Evolutionary conservation across 768 basidiomycete genomes (phyloP).

Genomic region (Podaxis carcinomalis): DNA sequence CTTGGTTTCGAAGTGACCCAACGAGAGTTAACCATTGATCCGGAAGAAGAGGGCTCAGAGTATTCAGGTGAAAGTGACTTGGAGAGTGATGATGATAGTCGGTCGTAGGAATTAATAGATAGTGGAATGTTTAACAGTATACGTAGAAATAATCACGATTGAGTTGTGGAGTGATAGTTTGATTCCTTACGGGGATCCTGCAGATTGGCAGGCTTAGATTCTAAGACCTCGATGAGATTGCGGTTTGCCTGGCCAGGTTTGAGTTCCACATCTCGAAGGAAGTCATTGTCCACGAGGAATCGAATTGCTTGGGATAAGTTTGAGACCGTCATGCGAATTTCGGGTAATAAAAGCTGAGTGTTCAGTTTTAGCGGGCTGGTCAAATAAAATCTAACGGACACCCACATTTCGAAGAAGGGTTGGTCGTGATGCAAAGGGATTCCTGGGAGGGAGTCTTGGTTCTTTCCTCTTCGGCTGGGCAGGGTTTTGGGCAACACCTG

Average conservation of each 20-base stretch:
- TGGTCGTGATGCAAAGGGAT: conserved; percentile 65
- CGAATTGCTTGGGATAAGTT: conserved; percentile 90
- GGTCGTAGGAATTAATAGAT: not conserved
- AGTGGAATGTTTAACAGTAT: not conserved
- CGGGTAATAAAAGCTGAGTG: conserved; percentile 70
- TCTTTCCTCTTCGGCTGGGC: conserved; percentile 38
- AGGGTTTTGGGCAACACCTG: conserved; percentile 14
- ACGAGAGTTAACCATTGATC: conserved; percentile 59
- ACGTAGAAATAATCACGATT: not conserved
- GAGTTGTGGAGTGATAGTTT: not conserved
- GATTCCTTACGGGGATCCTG: not conserved
- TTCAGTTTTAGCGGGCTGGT: conserved; percentile 2
- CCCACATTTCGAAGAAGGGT: conserved; percentile 78
- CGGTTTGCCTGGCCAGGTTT: conserved; percentile 71
- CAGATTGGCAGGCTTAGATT: conserved; percentile 1
- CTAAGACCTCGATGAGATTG: conserved; percentile 58
- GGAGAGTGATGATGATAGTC: conserved; percentile 3
- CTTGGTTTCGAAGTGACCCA: conserved; percentile 81
- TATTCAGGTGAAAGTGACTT: conserved; percentile 25
- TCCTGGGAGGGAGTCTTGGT: conserved; percentile 34
- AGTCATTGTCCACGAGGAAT: conserved; percentile 88
- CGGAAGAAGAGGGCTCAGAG: conserved; percentile 34
- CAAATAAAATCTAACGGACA: conserved; percentile 7
- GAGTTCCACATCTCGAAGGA: conserved; percentile 75
- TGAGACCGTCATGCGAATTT: conserved; percentile 84